Evolutionary conservation across 371 early-diverging fungal species (phyloP), one percentile per base, ranked within the genome.

Genomic region (Rhizomucor pusillus): DNA sequence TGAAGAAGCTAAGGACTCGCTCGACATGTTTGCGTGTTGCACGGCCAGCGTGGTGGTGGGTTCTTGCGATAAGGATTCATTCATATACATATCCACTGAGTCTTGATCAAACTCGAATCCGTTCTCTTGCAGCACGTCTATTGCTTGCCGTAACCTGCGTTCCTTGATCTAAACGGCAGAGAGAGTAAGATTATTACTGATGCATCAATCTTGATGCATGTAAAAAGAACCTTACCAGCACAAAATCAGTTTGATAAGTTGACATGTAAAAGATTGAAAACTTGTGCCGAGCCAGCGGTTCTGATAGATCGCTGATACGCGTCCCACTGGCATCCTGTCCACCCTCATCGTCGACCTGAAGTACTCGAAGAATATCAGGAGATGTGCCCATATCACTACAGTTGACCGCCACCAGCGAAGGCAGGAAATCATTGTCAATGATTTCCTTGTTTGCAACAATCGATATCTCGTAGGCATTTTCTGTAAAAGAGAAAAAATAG

Each of bases 201-300:
- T n/a, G n/a, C n/a, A n/a, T n/a, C n/a, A n/a, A n/a, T n/a, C n/a
- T n/a, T n/a, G n/a, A n/a, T n/a, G 13, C 12, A 18, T 52, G 6
- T 36, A 23, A 25, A n/a, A 33, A n/a, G 5, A 45, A 35, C 39
- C 57, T 73, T 74, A 85, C 87, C 77, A 89, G 79, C 18, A 89
- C 76, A 56, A 85, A 81, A 46, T 89, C 89, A 3, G 87, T 89
- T 66, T 87, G 86, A 64, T 87, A 89, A 1, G 88, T 89, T 11
- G 83, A 82, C 72, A 86, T 82, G 66, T 82, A 85, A 56, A 85
- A 85, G 46, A 85, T 80, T 2, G 84, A 83, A 25, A 85, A 82
- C 18, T 86, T 85, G 37, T 79, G 82, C 51, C 78, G 71, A 50
- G 88, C 85, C 29, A 90, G 64, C 6, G 87, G 83, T 11, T 76